Percentiles rank a stretch among this genome's conserved stretches.
Conservation (phyloP, 2,329 filamentous ascomycete species). For the Conoideocrella luteorostrata region DNA sequence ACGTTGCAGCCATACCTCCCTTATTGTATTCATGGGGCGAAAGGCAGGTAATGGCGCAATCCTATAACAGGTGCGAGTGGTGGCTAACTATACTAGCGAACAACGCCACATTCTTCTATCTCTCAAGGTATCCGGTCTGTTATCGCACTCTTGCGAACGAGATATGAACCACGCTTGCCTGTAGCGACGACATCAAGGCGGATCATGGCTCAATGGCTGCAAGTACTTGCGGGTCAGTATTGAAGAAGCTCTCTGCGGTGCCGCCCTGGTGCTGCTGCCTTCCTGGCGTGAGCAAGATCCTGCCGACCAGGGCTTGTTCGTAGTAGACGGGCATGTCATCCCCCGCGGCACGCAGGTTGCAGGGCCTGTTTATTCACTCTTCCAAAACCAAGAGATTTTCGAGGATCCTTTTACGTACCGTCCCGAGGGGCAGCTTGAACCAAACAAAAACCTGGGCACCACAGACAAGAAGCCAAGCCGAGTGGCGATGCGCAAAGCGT, state of each 20-base stretch:
- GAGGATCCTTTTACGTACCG: conserved; percentile 1
- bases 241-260: too few relatives aligned
- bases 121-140: conserved; percentile 24
- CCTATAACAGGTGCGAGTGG: too few relatives aligned
- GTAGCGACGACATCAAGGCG: conserved; percentile 27
- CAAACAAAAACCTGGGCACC: background rate
- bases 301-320: background rate
- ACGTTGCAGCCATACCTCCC: too few relatives aligned
- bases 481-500: background rate
- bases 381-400: conserved; percentile 8
- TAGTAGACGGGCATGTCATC: conserved; percentile 8
- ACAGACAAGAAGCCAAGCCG: background rate
- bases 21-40: too few relatives aligned
- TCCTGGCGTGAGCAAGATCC: conserved; percentile 6
- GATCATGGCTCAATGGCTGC: conserved; percentile 25
- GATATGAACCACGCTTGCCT: conserved; percentile 23
- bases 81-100: too few relatives aligned
- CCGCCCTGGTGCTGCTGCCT: background rate
- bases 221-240: conserved; percentile 35
- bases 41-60: too few relatives aligned
- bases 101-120: conserved; percentile 33
- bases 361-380: background rate
- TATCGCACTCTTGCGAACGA: conserved; percentile 24
- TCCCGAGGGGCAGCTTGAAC: conserved; percentile 9
- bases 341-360: conserved; percentile 3